These are phyloP conservation scores for Pseudogymnoascus verrucosus DNA, from an alignment of 2,329 filamentous ascomycete genomes.

Conservation along the genomic window DNA sequence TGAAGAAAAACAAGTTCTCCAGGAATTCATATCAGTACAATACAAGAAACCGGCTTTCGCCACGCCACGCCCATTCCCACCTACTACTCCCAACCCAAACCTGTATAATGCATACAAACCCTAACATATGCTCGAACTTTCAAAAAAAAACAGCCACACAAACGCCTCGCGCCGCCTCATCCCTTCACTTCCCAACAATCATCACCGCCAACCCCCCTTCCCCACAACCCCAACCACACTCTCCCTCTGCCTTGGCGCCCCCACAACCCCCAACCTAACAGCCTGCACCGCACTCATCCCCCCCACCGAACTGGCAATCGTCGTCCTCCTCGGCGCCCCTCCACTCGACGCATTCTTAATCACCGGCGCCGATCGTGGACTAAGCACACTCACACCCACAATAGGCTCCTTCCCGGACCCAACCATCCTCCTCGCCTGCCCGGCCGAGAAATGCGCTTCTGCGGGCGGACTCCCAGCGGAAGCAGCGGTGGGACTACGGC, in stretches of 20 bases:
- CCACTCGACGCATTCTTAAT: constrained; percentile 35
- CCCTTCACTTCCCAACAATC: too few species aligned
- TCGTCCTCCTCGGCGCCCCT: constrained; percentile 21
- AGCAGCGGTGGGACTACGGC: constrained; percentile 35
- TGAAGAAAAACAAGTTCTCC: not conserved
- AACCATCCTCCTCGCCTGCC: constrained; percentile 59
- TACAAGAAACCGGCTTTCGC: constrained; percentile 1
- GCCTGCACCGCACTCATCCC: constrained; percentile 17
- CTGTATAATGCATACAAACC: constrained; percentile 1
- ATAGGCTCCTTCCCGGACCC: constrained; percentile 51
- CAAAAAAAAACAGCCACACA: not conserved
- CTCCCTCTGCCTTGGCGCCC: constrained; percentile 21
- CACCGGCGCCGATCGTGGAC: constrained; percentile 51
- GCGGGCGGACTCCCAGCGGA: constrained; percentile 45
- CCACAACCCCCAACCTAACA: constrained; percentile 20
- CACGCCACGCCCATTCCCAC: not conserved
- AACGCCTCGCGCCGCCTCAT: not conserved
- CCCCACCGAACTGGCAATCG: constrained; percentile 22
- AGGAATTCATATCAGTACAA: constrained; percentile 3
- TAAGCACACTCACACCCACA: constrained; percentile 49
- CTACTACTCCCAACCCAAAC: not conserved
- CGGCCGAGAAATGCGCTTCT: constrained; percentile 54
- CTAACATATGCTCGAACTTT: constrained; percentile 6
- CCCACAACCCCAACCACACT: constrained; percentile 22
- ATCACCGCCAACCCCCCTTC: constrained; percentile 26